These are phyloP conservation scores for Rugonectria rugulosa DNA, from an alignment of 2,329 filamentous ascomycete species.

Conservation along the genomic window DNA sequence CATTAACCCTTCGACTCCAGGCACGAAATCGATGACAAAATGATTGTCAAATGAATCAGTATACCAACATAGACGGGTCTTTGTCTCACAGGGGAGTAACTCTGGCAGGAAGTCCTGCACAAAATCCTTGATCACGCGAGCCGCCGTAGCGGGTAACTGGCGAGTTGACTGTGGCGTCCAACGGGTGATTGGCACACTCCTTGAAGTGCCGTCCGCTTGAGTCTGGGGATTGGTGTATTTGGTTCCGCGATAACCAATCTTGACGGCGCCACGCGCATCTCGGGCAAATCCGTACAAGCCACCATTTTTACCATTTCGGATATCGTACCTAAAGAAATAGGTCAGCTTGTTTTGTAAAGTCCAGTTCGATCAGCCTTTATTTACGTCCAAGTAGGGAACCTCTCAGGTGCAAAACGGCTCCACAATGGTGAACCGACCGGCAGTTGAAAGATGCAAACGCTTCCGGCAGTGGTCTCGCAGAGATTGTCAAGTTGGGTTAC, in stretches of 20 bases:
- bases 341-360: neutral
- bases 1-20: constrained; percentile 13
- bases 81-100: constrained; percentile 43
- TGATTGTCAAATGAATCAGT: constrained; percentile 28
- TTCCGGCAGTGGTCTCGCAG: constrained; percentile 31
- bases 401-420: constrained; percentile 24
- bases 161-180: constrained; percentile 39
- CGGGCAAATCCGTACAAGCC: constrained; percentile 40
- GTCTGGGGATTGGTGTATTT: constrained; percentile 49
- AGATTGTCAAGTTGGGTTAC: constrained; percentile 28
- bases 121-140: constrained; percentile 35
- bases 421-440: constrained; percentile 16
- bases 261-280: constrained; percentile 34
- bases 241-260: constrained; percentile 41
- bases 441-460: constrained; percentile 27
- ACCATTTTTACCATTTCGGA: constrained; percentile 28
- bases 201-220: constrained; percentile 44
- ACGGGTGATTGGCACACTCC: constrained; percentile 50
- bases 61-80: constrained; percentile 58
- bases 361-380: neutral
- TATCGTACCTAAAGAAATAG: constrained; percentile 4
- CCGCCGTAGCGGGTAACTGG: constrained; percentile 25
- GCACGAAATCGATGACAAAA: constrained; percentile 23
- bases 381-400: constrained; percentile 27
- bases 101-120: constrained; percentile 52